Evolutionary conservation across 2,329 filamentous ascomycete genomes (phyloP), one percentile per base, ranked within the genome.

Genomic region (Penicillium sp.): DNA sequence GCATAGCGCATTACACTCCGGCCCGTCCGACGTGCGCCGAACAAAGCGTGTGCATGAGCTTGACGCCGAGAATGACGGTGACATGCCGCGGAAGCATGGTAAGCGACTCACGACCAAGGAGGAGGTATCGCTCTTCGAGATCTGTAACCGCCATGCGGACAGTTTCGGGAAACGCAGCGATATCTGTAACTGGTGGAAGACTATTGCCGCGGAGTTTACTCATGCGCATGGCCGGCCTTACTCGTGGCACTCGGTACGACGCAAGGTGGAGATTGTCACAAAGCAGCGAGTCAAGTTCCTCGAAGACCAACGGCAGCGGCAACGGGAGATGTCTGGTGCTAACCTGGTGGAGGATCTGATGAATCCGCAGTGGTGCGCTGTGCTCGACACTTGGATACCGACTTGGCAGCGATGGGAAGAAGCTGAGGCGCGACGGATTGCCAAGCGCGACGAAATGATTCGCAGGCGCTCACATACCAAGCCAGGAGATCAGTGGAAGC

Each of bases 121-220:
- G 39, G 65, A 69, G 46, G 59, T 68, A 4, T 59, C 54, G 0
- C 54, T 69, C 3, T 69, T 69, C 34, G 59, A 67, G 13, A 64
- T 69, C 23, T 69, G 66, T 42, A 69, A 66, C 41, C 57, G 55
- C 4, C 58, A 68, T 32, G 60, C 64, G 1, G 46, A 35, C 10
- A 59, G 56, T 2, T 69, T 69, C 35, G 66, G 66, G 2, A 61
- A 61, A 34, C 64, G 65, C 42, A 68, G 63, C 44, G 66, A 65
- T 19, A 56, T 69, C 4, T 69, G 66, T 43, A 64, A 69, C 36
- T 69, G 66, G 66, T 69, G 66, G 66, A 59, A 57, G 48, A 63
- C 50, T 3, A 54, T 69, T 10, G 63, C 66, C 4, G 50, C 49
- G 17, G 65, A 69, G 36, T 69, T 69, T 40, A 65, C 60, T 4